Conservation (phyloP, 2,329 filamentous ascomycete species). For the Didymella arachidicola region DNA sequence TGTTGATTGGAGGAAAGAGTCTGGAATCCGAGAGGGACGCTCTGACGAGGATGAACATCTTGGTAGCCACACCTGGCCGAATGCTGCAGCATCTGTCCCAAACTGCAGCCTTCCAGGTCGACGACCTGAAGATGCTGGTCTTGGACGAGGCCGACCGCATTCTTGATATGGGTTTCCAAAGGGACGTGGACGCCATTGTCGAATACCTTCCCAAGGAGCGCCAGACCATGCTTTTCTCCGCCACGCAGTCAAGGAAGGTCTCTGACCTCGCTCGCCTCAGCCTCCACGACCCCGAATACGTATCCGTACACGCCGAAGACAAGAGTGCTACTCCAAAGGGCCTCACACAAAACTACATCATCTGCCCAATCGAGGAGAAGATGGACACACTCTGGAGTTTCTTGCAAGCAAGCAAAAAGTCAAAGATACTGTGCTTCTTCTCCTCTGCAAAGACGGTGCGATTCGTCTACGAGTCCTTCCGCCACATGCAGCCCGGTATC, state of each 20-base stretch:
- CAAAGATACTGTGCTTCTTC: slow-evolving; percentile 94
- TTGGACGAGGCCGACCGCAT: slow-evolving; percentile 96
- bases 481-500: slow-evolving; percentile 92
- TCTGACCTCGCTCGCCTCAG: slow-evolving; percentile 90
- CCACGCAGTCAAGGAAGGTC: slow-evolving; percentile 93
- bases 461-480: slow-evolving; percentile 92
- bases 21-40: slow-evolving; percentile 86
- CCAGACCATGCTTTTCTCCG: slow-evolving; percentile 94
- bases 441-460: slow-evolving; percentile 96
- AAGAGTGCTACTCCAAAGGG: slow-evolving; percentile 79
- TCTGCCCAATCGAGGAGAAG: slow-evolving; percentile 86
- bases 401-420: slow-evolving; percentile 86
- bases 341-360: slow-evolving; percentile 89
- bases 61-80: slow-evolving; percentile 92
- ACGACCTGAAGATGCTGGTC: slow-evolving; percentile 90
- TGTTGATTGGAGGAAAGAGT: slow-evolving; percentile 93
- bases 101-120: slow-evolving; percentile 86
- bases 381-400: slow-evolving; percentile 93
- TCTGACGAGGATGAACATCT: slow-evolving; percentile 90
- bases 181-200: slow-evolving; percentile 87
- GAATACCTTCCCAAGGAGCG: slow-evolving; percentile 86
- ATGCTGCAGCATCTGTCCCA: slow-evolving; percentile 97
- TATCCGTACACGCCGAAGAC: slow-evolving; percentile 88
- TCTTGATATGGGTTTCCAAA: slow-evolving; percentile 96
- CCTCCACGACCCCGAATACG: slow-evolving; percentile 89